Conservation (phyloP, 257 asterid species). For the Scutellaria minor region DNA sequence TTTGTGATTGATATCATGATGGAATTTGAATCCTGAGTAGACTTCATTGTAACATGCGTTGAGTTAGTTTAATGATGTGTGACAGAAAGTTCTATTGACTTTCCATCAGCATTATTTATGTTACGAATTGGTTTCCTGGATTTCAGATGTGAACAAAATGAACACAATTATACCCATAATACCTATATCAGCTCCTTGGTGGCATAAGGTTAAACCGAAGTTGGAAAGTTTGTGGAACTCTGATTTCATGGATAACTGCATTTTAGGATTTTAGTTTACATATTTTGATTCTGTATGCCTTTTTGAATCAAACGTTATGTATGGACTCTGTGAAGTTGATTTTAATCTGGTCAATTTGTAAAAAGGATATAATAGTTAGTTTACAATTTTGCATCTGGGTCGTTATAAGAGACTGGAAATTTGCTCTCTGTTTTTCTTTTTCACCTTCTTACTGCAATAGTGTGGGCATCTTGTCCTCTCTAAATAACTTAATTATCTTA, state of each 20-base stretch:
- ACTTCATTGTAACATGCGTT: no score
- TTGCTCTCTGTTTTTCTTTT: no score
- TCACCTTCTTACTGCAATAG: no score
- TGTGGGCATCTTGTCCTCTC: no score
- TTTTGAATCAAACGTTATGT: not conserved
- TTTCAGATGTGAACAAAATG: no score
- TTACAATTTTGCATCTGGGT: conserved; percentile 37
- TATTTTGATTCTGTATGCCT: not conserved
- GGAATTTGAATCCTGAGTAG: not conserved
- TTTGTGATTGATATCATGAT: conserved; percentile 1
- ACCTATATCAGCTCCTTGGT: no score
- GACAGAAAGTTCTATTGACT: not conserved
- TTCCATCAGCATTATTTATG: conserved; percentile 1
- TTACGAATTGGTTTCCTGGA: not conserved
- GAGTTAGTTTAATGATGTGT: not conserved
- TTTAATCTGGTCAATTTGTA: conserved; percentile 9
- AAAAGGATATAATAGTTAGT: conserved; percentile 3
- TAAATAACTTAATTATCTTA: no score
- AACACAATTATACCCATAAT: no score
- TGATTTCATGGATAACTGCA: not conserved
- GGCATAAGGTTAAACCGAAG: no score
- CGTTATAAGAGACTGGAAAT: not conserved
- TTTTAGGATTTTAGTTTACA: not conserved
- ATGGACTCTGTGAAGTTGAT: not conserved
- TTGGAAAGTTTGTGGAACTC: not conserved